These are phyloP conservation scores for Penicillium thymicola DNA, from an alignment of 2,329 filamentous ascomycete genomes.

Conservation along the genomic window DNA sequence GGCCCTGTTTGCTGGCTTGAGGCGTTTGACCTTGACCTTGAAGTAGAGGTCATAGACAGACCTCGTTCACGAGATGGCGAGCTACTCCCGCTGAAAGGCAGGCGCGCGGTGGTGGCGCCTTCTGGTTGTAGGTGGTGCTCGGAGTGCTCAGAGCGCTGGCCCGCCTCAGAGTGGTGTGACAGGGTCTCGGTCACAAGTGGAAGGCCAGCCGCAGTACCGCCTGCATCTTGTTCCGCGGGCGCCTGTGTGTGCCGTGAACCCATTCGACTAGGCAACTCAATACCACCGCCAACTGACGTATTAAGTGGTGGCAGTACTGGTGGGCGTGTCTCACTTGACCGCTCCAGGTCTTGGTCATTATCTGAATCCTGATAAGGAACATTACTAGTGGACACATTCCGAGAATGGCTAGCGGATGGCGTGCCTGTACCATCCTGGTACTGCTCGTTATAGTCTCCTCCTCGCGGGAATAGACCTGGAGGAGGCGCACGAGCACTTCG, in stretches of 20 bases:
- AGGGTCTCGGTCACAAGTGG: conserved; percentile 21
- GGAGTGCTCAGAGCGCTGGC: conserved; percentile 7
- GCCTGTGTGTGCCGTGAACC: conserved; percentile 57
- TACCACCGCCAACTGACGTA: conserved; percentile 49
- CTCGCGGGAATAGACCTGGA: conserved; percentile 58
- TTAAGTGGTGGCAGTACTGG: conserved; percentile 60
- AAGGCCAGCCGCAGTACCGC: conserved; percentile 12
- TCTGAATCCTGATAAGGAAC: conserved; percentile 30
- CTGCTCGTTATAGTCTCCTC: conserved; percentile 62
- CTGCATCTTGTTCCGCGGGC: conserved; percentile 24
- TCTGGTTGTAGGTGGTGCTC: conserved; percentile 25
- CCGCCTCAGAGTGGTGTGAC: conserved; percentile 12
- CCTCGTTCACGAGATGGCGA: conserved; percentile 37
- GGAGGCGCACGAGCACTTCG: conserved; percentile 82
- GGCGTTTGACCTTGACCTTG: conserved; percentile 29
- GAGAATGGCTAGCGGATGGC: conserved; percentile 21
- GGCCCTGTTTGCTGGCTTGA: conserved; percentile 36
- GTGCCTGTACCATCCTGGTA: conserved; percentile 54
- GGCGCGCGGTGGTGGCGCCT: conserved; percentile 31
- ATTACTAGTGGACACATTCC: conserved; percentile 25
- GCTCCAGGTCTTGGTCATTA: conserved; percentile 14
- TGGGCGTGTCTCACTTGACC: conserved; percentile 29
- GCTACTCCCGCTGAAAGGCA: conserved; percentile 42
- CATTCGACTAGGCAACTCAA: conserved; percentile 62
- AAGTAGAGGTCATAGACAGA: conserved; percentile 38